Percentiles rank a stretch among this genome's conserved stretches.
Conservation (phyloP, 2,329 filamentous ascomycete species). For the Fusarium protoensiforme region DNA sequence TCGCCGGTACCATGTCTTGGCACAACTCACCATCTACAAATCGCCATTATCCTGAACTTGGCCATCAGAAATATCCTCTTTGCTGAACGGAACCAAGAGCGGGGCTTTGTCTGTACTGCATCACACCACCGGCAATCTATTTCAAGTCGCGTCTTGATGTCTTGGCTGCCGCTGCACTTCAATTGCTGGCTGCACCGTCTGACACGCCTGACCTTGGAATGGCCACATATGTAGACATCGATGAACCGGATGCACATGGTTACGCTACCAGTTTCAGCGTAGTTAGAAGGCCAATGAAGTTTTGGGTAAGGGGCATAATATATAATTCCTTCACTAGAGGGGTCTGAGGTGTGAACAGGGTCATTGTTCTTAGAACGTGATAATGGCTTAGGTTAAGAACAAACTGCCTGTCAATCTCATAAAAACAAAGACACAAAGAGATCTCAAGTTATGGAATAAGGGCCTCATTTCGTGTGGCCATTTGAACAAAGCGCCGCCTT, state of each 20-base stretch:
- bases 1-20: background rate
- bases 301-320: background rate
- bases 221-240: background rate
- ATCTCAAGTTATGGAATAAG: background rate
- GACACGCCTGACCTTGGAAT: background rate
- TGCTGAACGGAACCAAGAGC: background rate
- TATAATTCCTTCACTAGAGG: background rate
- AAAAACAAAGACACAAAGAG: background rate
- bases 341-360: background rate
- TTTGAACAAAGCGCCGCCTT: background rate
- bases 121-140: background rate
- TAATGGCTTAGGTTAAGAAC: background rate
- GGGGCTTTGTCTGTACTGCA: background rate
- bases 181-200: background rate
- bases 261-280: background rate
- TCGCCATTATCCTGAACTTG: background rate
- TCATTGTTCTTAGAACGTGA: background rate
- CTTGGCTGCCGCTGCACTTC: background rate
- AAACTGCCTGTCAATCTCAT: background rate
- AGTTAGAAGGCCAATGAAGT: too few relatives aligned
- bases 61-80: background rate
- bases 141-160: background rate
- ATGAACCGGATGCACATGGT: background rate
- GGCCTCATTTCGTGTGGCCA: background rate
- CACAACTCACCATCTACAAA: background rate